Evolutionary conservation across 495 filamentous ascomycete genomes (phyloP).

Genomic region (Astrothelium macrocarpum): DNA sequence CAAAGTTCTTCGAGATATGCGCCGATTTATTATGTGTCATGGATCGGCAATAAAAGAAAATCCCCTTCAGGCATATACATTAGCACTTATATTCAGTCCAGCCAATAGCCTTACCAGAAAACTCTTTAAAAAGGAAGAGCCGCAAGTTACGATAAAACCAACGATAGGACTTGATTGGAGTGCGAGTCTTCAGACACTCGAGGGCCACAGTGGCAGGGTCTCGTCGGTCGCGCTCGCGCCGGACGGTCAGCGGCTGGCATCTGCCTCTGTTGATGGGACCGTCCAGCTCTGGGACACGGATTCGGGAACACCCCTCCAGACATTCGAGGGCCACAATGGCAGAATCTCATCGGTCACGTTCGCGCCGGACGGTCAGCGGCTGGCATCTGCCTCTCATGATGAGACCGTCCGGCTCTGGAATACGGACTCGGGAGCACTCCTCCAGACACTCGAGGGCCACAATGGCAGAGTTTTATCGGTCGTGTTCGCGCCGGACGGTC

Average conservation of each 20-base stretch:
- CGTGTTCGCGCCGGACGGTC: no score
- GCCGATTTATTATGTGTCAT: slow-evolving; percentile 27
- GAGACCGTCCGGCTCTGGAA: no score
- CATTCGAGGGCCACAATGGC: slow-evolving; percentile 22
- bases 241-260: no score
- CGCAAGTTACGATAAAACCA: slow-evolving; percentile 16
- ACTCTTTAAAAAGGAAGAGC: slow-evolving; percentile 16
- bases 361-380: no score
- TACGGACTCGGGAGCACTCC: slow-evolving; percentile 4
- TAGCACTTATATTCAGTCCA: slow-evolving; percentile 35
- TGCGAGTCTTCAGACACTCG: slow-evolving; percentile 16
- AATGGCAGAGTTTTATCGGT: not conserved
- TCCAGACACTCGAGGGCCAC: slow-evolving; percentile 25
- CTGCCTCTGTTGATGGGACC: no score
- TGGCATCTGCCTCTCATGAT: no score
- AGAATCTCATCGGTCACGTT: no score
- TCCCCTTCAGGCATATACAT: slow-evolving; percentile 31
- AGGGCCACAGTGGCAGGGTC: slow-evolving; percentile 16
- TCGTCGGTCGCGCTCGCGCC: no score
- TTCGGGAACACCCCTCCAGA: slow-evolving; percentile 9
- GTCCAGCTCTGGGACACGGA: no score
- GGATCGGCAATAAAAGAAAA: slow-evolving; percentile 22
- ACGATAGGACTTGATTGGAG: slow-evolving; percentile 11
- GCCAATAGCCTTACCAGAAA: slow-evolving; percentile 13
- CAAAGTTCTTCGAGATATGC: slow-evolving; percentile 21